Evolutionary conservation across 352 stramenopile genomes (phyloP), one percentile per base, ranked within the genome.

Genomic region (Globisporangium acanthophoron): DNA sequence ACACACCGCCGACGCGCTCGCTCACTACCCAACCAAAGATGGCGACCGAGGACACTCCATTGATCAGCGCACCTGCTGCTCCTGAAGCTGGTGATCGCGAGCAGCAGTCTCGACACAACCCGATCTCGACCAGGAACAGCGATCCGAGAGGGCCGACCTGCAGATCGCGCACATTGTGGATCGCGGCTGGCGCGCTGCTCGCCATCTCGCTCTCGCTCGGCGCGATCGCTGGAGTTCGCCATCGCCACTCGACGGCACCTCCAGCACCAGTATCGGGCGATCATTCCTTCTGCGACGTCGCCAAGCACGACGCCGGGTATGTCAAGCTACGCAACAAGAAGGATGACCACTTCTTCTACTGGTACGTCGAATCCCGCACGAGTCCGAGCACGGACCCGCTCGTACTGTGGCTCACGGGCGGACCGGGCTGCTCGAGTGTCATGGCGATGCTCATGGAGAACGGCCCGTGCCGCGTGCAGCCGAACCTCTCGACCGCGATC

Each of bases 271-370:
- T 5, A 3, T 41, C 35, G 9, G 3, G 8, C 6, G 51, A 63
- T 3, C 2, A 37, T 1, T 64, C 67, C 56, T 35, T 35, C 35
- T 68, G 64, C 31, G 56, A 51, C 18, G 59, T 61, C 49, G 52
- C 53, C 4, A 46, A 48, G 21, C 58, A 71, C 43, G 53, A 72
- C n/a, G 61, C 66, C 8, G 67, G 64, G 5, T 72, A 74, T 56
- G 72, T 74, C 46, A 70, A 65, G 49, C 52, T 74, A 31, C 52
- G 64, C 7, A 68, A 71, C 66, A 74, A 74, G 53, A 58, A 74
- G 47, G 68, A 76, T 41, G 69, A 77, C 47, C 53, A 76, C 43
- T 76, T 77, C 58, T 76, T 76, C 58, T 76, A 76, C 52, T 76
- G 69, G 68, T 73, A 69, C 53, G 66, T 77, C 35, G 58, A 77